Base-by-base conservation (phyloP, 78 protist species). In the Salpingoeca rosetta region DNA sequence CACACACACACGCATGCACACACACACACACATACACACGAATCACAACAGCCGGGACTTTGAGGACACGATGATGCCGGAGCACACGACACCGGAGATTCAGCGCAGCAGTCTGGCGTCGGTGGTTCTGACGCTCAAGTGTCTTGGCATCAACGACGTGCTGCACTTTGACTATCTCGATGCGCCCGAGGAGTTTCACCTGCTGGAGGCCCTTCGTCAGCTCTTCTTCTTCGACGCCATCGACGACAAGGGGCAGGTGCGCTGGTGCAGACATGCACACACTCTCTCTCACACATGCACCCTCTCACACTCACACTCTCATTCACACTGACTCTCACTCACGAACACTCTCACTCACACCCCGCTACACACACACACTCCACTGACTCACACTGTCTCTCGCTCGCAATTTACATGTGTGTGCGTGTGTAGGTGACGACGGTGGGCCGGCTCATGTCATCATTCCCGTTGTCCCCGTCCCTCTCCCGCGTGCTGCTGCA, bases 81-180 rank as follows among this genome's bases (percentile, higher is more conserved):
- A 17, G n/a, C 44, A 42, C 0, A 85, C 82, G 17, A 82, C 75
- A 1, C 87, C 87, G 27, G 87, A 85, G 42, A 85, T 85, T 12
- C 87, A 75, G 56, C 81, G 87, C n/a, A 75, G 41, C n/a, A 75
- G 28, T 11, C 75, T 85, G 82, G 51, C 85, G 27, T 40, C 35
- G 27, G 76, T 56, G 10, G 39, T 82, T 35, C 85, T 82, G 36
- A 43, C 26, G 35, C 51, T 82, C 77, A 82, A 82, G 43, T 12
- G 73, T 41, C 56, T 51, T 0, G 85, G 85, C 39, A 56, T 82
- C 42, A 38, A 38, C 35, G 85, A 82, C 40, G 85, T 82, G 10
- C 42, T 82, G 35, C 39, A 35, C 85, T 82, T 82, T 28, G 77
- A 82, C 31, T 51, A 35, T 44, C 3, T 82, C 3, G 85, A 82